These are phyloP conservation scores for Imleria badia DNA, from an alignment of 768 basidiomycete species.

Conservation along the genomic window DNA sequence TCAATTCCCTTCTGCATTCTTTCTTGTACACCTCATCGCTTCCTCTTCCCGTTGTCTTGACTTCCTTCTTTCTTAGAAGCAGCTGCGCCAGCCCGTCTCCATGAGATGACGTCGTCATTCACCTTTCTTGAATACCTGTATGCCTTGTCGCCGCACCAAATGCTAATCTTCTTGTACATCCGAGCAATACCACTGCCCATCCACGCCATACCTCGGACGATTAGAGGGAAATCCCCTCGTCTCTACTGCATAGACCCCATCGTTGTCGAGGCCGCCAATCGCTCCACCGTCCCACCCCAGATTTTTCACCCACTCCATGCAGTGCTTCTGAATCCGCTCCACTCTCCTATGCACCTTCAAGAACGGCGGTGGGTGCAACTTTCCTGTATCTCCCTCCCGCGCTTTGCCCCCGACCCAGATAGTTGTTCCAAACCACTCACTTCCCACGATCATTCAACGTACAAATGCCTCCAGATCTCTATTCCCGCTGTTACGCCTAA, in stretches of 20 bases:
- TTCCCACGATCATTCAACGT: constrained; percentile 9
- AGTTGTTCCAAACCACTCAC: background rate
- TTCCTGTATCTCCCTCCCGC: background rate
- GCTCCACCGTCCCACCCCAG: background rate
- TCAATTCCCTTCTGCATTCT: background rate
- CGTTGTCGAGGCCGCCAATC: background rate
- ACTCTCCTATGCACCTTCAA: background rate
- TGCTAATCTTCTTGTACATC: background rate
- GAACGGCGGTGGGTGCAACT: background rate
- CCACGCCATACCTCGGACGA: background rate
- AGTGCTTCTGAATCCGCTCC: background rate
- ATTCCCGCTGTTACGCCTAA: constrained; percentile 5
- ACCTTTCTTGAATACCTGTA: background rate
- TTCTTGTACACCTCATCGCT: background rate
- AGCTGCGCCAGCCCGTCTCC: background rate
- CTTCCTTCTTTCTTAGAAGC: background rate
- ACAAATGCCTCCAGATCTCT: background rate
- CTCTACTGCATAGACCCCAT: background rate
- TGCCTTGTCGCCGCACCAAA: background rate
- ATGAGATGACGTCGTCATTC: background rate
- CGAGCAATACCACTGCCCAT: background rate
- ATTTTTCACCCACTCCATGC: no score
- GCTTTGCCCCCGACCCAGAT: constrained; percentile 6
- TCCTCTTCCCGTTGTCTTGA: background rate
- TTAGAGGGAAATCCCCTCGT: background rate